phyloP scores from a whole-genome alignment of 805 yeast species.

The Yarrowia deformans region DNA sequence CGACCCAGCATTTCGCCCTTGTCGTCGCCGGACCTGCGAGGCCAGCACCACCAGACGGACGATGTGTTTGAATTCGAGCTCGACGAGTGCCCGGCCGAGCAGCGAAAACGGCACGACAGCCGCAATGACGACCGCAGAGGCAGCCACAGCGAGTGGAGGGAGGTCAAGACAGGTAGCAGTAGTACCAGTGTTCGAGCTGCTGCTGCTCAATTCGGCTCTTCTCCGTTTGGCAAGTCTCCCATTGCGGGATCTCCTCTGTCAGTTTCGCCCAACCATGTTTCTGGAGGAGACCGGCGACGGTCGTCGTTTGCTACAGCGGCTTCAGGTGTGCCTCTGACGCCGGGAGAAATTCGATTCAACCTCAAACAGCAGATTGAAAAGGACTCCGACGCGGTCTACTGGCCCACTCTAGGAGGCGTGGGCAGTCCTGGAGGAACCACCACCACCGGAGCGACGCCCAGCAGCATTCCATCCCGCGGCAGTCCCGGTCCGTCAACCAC shows the following conservation, averaged over 20 bases:
- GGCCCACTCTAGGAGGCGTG: conserved; percentile 24
- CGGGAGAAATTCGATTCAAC: conserved; percentile 8
- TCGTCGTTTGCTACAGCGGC: conserved; percentile 31
- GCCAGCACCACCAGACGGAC: conserved; percentile 4
- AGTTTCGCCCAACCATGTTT: conserved; percentile 13
- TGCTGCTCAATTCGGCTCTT: conserved; percentile 8
- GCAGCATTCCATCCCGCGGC: neutral
- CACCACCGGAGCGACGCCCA: neutral
- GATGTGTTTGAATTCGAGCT: conserved; percentile 40
- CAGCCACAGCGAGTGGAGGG: conserved; percentile 23
- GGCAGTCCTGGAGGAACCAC: conserved; percentile 8
- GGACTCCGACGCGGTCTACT: conserved; percentile 23
- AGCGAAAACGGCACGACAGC: conserved; percentile 10
- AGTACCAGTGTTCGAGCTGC: neutral
- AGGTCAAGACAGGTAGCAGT: neutral
- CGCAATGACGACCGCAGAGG: conserved; percentile 5
- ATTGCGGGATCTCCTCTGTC: conserved; percentile 18
- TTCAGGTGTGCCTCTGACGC: conserved; percentile 13
- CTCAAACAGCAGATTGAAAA: conserved; percentile 22
- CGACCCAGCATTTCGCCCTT: conserved; percentile 23
- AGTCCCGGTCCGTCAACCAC: conserved; percentile 1
- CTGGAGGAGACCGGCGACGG: conserved; percentile 3
- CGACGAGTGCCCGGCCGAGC: conserved; percentile 38
- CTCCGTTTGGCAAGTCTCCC: conserved; percentile 14
- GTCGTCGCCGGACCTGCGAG: conserved; percentile 13